phyloP scores from a whole-genome alignment of 352 stramenopile species.

The Globisporangium camurandrum region DNA sequence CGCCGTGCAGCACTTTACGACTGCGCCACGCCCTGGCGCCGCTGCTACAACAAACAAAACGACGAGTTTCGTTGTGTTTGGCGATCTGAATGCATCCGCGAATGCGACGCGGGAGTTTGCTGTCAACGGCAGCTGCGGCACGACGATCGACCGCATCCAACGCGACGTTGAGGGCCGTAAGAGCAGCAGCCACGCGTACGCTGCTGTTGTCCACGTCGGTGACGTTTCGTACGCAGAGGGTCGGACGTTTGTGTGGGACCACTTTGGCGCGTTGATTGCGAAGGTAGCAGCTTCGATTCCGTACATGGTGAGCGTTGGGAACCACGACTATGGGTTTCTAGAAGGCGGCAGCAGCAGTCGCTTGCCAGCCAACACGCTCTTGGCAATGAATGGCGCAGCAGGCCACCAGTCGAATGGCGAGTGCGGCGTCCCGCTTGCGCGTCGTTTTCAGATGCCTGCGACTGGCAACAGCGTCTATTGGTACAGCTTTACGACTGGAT shows the following conservation, averaged over 20 bases:
- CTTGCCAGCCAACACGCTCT: slow-evolving; percentile 32
- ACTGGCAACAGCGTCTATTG: slow-evolving; percentile 69
- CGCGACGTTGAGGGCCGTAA: slow-evolving; percentile 4
- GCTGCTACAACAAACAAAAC: background rate
- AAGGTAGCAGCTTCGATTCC: slow-evolving; percentile 56
- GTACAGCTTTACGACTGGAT: slow-evolving; percentile 85
- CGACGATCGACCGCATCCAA: slow-evolving; percentile 11
- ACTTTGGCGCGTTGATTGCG: slow-evolving; percentile 78
- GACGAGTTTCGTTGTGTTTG: slow-evolving; percentile 48
- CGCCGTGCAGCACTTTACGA: slow-evolving; percentile 7
- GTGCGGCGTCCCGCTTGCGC: slow-evolving; percentile 49
- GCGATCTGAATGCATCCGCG: slow-evolving; percentile 32
- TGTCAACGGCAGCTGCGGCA: slow-evolving; percentile 12
- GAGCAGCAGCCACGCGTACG: slow-evolving; percentile 25
- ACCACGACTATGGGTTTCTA: slow-evolving; percentile 60
- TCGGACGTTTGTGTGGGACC: slow-evolving; percentile 76
- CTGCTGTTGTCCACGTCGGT: slow-evolving; percentile 72
- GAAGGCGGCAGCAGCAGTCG: slow-evolving; percentile 36
- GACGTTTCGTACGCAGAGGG: slow-evolving; percentile 72
- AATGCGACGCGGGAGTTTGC: slow-evolving; percentile 11
- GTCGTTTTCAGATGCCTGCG: slow-evolving; percentile 45
- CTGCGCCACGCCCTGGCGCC: slow-evolving; percentile 1
- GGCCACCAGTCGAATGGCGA: slow-evolving; percentile 50
- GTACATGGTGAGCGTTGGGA: slow-evolving; percentile 48
- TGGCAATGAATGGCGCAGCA: slow-evolving; percentile 55